Evolutionary conservation across 768 basidiomycete genomes (phyloP), one percentile per base, ranked within the genome.

Genomic region (Udeniomyces megalosporus): DNA sequence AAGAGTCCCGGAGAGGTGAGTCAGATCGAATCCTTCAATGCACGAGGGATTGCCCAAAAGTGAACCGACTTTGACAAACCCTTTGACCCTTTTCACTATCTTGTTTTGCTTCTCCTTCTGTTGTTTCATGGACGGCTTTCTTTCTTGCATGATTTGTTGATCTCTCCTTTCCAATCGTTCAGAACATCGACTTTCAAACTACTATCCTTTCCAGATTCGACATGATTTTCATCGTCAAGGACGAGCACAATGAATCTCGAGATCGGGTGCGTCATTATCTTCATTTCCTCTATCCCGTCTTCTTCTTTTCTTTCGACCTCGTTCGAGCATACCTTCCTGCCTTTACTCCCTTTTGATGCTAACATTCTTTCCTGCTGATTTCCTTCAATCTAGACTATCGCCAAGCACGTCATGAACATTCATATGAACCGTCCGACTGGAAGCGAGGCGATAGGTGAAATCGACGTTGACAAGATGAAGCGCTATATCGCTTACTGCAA

Each of bases 201-300:
- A 97, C 95, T 1, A 96, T 99, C 67, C 75, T 99, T 71, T 96
- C 92, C 52, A 86, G 95, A 61, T 99, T 99, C 74, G 95, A 99
- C 72, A 93, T 99, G 92, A 97, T 99, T 69, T 99, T 97, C 77
- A 93, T 99, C 67, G 86, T 99, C 64, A 89, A 87, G 72, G 95
- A 99, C 69, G 91, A 97, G 70, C 95, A 99, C 72, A 89, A 96
- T 71, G 95, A 97, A 73, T 77, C 79, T 45, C 81, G 95, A 52
- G 95, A 99, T 73, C 82, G 84, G 73, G 91, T 88, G 64, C 45
- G 80, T 75, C 38, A 2, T 61, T 56, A 22, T 26, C 15, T 17
- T 58, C 42, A 28, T 20, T 32, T 31, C 29, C 26, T 57, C 42
- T n/a, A 17, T 38, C 22, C 1, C 3, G 29, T 7, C 35, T 20